Evolutionary conservation across 106 monocot species (phyloP), one percentile per base, ranked within the genome.

Genomic region (Platanthera zijinensis): DNA sequence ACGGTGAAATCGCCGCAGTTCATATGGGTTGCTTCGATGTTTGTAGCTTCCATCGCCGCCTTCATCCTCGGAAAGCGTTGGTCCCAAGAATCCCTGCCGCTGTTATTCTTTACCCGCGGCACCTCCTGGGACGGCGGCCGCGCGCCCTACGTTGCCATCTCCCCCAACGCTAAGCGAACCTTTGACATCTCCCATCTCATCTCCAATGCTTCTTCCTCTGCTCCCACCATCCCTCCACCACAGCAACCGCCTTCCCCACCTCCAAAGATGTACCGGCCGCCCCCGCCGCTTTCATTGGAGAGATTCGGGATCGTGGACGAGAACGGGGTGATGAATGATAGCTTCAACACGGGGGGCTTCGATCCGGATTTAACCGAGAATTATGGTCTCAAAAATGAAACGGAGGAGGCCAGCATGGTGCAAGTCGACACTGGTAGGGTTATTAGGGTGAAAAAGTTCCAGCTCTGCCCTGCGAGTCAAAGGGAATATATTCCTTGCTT

Each of bases 401-500:
- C 50, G 30, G 57, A n/a, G 39, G 72, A 49, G 49, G 57, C 19
- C 45, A 57, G 3, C 10, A 78, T 51, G 48, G 51, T 21, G 8
- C 72, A 54, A 48, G 76, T 5, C 22, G 48, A 21, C 63, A 39
- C 52, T 22, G 74, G 5, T 52, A 78, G 75, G 78, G 68, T 78
- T 15, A n/a, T 70, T 51, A 83, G 22, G 69, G 53, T 92, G 10
- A 68, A 68, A 78, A 92, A 80, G 83, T 95, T 88, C 56, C 51
- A 57, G 67, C 6, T 85, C 10, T 96, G 95, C 67, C 84, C 83
- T 25, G 78, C 80, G 76, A 75, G 79, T 5, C 85, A 84, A 90
- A 85, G 82, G 61, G 95, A 96, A 85, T 92, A 87, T 53, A 92
- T 96, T 51, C 95, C 95, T 48, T 96, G 95, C 51, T 76, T 96